These are phyloP conservation scores for Suillus fuscotomentosus DNA, from an alignment of 768 basidiomycete genomes.

Conservation along the genomic window DNA sequence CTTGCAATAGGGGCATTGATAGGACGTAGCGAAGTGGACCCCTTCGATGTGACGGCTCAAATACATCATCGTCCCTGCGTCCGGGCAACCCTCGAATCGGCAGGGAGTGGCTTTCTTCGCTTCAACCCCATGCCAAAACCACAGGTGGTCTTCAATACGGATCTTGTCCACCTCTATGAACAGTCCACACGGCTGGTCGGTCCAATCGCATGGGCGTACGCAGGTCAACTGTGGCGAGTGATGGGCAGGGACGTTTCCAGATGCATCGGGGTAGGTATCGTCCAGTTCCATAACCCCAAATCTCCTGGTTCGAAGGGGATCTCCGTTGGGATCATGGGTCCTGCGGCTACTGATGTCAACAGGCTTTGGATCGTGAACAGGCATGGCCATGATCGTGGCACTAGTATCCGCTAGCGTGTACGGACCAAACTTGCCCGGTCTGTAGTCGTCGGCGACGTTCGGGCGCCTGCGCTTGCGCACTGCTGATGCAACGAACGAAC, in stretches of 20 bases:
- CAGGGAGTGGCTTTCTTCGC: not conserved
- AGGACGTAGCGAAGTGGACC: not conserved
- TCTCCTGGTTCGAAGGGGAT: not conserved
- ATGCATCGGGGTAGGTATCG: not conserved
- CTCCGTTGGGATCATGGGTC: not conserved
- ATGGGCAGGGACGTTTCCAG: not conserved
- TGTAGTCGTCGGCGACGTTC: too few species aligned
- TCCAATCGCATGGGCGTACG: not conserved
- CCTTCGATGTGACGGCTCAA: not conserved
- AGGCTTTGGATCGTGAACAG: not conserved
- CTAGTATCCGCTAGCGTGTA: too few species aligned
- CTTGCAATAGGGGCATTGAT: not conserved
- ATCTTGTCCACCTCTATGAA: not conserved
- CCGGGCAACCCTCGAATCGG: not conserved
- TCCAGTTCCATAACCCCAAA: not conserved
- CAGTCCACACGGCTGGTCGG: not conserved
- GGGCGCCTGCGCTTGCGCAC: not conserved
- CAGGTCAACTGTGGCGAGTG: not conserved
- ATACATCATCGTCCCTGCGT: fast-evolving
- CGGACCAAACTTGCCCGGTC: not conserved
- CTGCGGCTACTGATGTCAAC: not conserved
- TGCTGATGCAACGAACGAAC: not conserved
- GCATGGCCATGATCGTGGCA: not conserved
- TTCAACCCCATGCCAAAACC: not conserved
- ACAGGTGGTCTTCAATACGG: not conserved